Evolutionary conservation across 2,329 filamentous ascomycete species (phyloP).

Genomic region (Exophiala spinifera): DNA sequence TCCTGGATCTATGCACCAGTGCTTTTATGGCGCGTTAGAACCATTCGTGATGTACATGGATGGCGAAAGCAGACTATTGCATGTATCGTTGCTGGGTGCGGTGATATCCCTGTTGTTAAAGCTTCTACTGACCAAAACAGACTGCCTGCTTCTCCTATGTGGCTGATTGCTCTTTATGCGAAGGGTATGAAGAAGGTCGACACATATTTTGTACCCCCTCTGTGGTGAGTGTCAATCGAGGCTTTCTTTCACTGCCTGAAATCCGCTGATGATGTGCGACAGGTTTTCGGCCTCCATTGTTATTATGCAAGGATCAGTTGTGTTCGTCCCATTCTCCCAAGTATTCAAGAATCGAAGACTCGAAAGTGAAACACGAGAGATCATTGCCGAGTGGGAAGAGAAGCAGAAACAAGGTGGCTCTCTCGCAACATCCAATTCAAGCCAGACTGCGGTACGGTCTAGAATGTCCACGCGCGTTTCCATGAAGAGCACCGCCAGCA

Average conservation of each 20-base stretch:
- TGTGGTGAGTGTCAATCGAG: constrained; percentile 49
- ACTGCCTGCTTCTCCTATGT: constrained; percentile 64
- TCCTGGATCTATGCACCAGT: constrained; percentile 60
- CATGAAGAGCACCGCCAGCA: constrained; percentile 36
- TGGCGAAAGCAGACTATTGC: constrained; percentile 63
- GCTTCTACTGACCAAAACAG: constrained; percentile 35
- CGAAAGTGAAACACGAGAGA: constrained; percentile 36
- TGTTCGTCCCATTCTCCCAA: constrained; percentile 62
- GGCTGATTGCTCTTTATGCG: constrained; percentile 57
- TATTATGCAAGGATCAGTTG: constrained; percentile 61
- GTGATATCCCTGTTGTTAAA: not conserved
- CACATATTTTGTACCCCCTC: constrained; percentile 56
- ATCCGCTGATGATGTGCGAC: constrained; percentile 6
- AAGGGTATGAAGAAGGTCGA: constrained; percentile 48
- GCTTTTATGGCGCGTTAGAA: constrained; percentile 60
- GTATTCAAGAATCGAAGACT: constrained; percentile 42
- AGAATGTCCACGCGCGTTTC: constrained; percentile 35
- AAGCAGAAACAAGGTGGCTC: constrained; percentile 35
- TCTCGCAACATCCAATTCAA: constrained; percentile 30
- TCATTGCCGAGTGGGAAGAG: constrained; percentile 39
- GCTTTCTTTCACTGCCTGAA: not conserved
- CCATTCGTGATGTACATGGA: constrained; percentile 62
- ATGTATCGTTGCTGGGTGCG: constrained; percentile 45
- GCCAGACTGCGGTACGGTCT: constrained; percentile 30
- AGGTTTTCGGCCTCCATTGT: constrained; percentile 58